phyloP scores from a whole-genome alignment of 805 yeast genomes.

The Isabelozyma rhagii region DNA sequence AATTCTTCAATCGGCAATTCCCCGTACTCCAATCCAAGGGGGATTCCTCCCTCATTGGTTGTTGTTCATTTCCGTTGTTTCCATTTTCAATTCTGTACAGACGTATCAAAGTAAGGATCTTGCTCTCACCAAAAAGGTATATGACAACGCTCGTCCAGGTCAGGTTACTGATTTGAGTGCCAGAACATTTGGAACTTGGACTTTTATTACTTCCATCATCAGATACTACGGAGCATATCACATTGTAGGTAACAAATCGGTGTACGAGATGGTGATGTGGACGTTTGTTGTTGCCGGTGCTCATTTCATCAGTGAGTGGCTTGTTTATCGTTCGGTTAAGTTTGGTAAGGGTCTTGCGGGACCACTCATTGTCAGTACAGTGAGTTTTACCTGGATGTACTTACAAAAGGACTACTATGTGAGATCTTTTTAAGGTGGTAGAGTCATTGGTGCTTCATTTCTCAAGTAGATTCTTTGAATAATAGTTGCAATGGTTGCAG shows the following conservation, averaged over 20 bases:
- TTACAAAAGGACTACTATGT: conserved; percentile 63
- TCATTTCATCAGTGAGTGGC: conserved; percentile 85
- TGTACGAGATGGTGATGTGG: conserved; percentile 75
- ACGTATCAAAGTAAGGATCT: conserved; percentile 71
- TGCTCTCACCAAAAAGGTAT: conserved; percentile 74
- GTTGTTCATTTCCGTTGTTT: conserved; percentile 71
- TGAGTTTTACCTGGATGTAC: conserved; percentile 77
- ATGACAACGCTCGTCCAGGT: conserved; percentile 40
- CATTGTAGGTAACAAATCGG: conserved; percentile 56
- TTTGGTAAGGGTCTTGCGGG: conserved; percentile 87
- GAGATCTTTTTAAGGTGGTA: neutral
- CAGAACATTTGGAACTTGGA: conserved; percentile 99
- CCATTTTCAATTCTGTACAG: conserved; percentile 86
- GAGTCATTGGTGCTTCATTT: neutral
- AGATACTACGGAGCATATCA: conserved; percentile 86
- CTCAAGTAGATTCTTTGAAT: no score
- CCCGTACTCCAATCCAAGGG: conserved; percentile 15
- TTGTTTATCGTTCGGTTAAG: conserved; percentile 72
- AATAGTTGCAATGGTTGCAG: no score
- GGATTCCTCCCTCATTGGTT: conserved; percentile 38
- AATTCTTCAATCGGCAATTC: neutral
- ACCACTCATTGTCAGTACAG: conserved; percentile 75
- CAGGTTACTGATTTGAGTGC: conserved; percentile 63
- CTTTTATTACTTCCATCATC: conserved; percentile 77
- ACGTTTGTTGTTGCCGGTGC: conserved; percentile 78